These are phyloP conservation scores for Desmodesmus armatus DNA, from an alignment of 139 green algal genomes.

Conservation along the genomic window DNA sequence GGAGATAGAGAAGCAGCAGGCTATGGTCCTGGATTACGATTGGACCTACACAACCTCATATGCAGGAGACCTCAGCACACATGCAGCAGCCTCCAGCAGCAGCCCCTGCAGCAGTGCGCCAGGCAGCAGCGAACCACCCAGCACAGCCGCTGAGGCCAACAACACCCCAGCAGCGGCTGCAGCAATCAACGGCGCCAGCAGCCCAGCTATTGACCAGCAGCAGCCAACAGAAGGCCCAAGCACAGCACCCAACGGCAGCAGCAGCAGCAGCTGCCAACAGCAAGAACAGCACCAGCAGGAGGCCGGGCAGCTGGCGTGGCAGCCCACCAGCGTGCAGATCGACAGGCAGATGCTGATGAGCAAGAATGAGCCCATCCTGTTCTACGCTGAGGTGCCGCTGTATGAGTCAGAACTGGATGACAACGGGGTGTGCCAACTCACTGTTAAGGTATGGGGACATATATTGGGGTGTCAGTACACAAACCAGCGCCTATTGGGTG, in stretches of 20 bases:
- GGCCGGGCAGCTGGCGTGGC: constrained; percentile 38
- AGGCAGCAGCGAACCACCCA: background rate
- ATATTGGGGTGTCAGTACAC: too few relatives aligned
- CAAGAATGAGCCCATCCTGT: constrained; percentile 89
- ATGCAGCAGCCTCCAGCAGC: background rate
- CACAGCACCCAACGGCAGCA: background rate
- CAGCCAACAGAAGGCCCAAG: background rate
- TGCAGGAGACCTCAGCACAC: constrained; percentile 45
- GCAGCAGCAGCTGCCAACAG: constrained; percentile 4
- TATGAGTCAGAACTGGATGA: constrained; percentile 96
- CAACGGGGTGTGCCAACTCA: constrained; percentile 78
- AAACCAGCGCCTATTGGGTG: too few relatives aligned
- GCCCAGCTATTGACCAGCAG: background rate
- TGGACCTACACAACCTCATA: constrained; percentile 94
- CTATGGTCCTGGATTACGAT: constrained; percentile 82
- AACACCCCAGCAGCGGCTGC: background rate
- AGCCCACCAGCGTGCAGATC: constrained; percentile 62
- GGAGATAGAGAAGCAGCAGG: constrained; percentile 75
- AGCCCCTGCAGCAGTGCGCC: constrained; percentile 27
- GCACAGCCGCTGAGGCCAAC: background rate
- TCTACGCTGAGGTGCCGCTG: constrained; percentile 86
- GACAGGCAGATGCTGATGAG: constrained; percentile 82
- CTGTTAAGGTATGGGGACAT: constrained; percentile 58
- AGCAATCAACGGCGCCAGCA: background rate
- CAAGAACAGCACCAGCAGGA: background rate